Base-by-base conservation (phyloP, 495 filamentous ascomycete species). In the Parathielavia hyrcaniae region DNA sequence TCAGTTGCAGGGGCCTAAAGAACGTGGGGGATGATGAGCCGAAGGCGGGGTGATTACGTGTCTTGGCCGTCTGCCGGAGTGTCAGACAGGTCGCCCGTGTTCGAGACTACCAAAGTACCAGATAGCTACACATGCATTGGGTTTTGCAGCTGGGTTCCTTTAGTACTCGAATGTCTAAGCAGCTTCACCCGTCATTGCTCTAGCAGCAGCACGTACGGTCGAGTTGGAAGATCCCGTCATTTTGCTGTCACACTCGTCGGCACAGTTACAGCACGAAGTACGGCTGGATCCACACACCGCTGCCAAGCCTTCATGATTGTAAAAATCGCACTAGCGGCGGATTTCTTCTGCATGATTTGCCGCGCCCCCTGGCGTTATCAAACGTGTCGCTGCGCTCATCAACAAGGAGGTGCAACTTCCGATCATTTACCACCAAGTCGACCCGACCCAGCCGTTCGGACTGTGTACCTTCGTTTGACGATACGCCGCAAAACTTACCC, bases 401-500 rank as follows among this genome's bases (percentile, higher is more conserved):
- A 26, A 43, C 23, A 52, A n/a, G 44, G 46, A 53, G 55, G 47
- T 39, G 30, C 57, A 32, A 35, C 19, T 30, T 30, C 10, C 56
- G 50, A 49, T 45, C 43, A 20, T 41, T 23, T 6, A 26, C 36
- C 40, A 22, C 50, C 47, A 14, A 20, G 22, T 36, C 59, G 61
- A 40, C 61, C 59, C 60, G 41, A 66, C 64, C 55, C 68, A 71
- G 62, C 66, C 63, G 49, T 62, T 47, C 59, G 61, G 58, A 59
- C 58, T 62, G 60, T 54, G 46, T 64, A 53, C 67, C 53, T 59
- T 71, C 66, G 68, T 67, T 47, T 59, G 43, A 59, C 48, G 20
- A 56, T 53, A 57, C 59, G 48, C 52, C 50, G 53, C 54, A 39
- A 49, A 17, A 4, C 2, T 43, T n/a, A 69, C 66, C 60, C 50